Conservation (phyloP, 371 early-diverging fungal species). For the Capillidium heterosporum region DNA sequence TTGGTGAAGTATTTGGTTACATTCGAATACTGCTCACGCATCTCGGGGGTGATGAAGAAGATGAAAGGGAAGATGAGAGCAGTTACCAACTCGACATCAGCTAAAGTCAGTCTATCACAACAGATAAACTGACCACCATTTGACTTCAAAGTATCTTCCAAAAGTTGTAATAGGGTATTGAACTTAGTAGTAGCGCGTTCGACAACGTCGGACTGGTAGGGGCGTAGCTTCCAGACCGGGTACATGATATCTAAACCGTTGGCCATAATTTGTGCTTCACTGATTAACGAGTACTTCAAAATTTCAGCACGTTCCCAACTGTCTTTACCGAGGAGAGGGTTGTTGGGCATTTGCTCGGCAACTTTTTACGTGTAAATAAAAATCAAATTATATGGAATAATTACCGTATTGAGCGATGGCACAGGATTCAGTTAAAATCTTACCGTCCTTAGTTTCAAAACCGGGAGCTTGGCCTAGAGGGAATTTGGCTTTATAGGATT, state of each 20-base stretch:
- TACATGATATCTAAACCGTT: not conserved
- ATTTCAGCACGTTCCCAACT: conserved; percentile 56
- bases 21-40: too few species aligned
- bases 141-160: conserved; percentile 61
- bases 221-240: conserved; percentile 43
- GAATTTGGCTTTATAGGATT: conserved; percentile 69
- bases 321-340: conserved; percentile 37
- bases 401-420: conserved; percentile 76
- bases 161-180: conserved; percentile 46
- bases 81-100: conserved; percentile 36
- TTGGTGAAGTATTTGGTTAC: too few species aligned
- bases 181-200: conserved; percentile 37
- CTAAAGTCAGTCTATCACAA: conserved; percentile 54
- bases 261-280: conserved; percentile 24
- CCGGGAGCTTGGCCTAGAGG: conserved; percentile 33
- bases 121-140: conserved; percentile 48
- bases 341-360: conserved; percentile 43
- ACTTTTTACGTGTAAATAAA: not conserved
- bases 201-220: conserved; percentile 48
- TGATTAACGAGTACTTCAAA: conserved; percentile 55
- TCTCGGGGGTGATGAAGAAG: too few species aligned
- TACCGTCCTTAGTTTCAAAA: conserved; percentile 48
- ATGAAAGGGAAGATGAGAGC: too few species aligned
- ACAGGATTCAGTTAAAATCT: conserved; percentile 46
- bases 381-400: conserved; percentile 8